Base-by-base conservation (phyloP, 768 basidiomycete species). In the Pleurotus sapidus region DNA sequence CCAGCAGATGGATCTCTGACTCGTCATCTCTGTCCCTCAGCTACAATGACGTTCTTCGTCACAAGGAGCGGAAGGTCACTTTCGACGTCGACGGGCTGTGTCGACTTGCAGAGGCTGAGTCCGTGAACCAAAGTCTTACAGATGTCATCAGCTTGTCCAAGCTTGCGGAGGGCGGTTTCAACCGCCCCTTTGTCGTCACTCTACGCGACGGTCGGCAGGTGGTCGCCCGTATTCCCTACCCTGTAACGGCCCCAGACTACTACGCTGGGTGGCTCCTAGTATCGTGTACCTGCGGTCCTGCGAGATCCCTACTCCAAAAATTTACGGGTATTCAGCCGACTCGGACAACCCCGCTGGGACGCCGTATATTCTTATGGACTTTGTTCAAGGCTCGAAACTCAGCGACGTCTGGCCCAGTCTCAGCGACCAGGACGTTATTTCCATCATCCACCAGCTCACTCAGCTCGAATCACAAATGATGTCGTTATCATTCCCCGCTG, bases 401-500 rank as follows among this genome's bases (percentile, higher is more conserved):
- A 70, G 63, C 63, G 59, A 75, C 18, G 57, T 74, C 42, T 76
- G 71, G 72, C 55, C 55, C 20, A 58, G 63, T 15, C 65, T 77
- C 23, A 58, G 61, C 60, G 64, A 71, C 55, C 49, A 45, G 24
- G 66, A 75, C 47, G 65, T 75, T 60, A 55, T 61, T 50, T 75
- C 73, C 14, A 37, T 78, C 59, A 42, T 72, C 59, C 65, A 65
- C 55, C 20, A 58, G 63, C 68, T 78, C 20, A 65, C 62, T 51
- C 43, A 76, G 57, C 55, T 78, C 57, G 77, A 79, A 68, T 67
- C 72, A 1, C 56, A 8, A 1, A 73, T 78, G 68, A 77, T 78
- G 76, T 74, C 72, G 20, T 67, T 74, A 24, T 6, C 71, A 46
- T 77, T 77, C 61, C 76, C 77, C 1, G 76, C 74, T 65, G 72